Conservation (phyloP, 345 rosid species). For the Salix exigua region DNA sequence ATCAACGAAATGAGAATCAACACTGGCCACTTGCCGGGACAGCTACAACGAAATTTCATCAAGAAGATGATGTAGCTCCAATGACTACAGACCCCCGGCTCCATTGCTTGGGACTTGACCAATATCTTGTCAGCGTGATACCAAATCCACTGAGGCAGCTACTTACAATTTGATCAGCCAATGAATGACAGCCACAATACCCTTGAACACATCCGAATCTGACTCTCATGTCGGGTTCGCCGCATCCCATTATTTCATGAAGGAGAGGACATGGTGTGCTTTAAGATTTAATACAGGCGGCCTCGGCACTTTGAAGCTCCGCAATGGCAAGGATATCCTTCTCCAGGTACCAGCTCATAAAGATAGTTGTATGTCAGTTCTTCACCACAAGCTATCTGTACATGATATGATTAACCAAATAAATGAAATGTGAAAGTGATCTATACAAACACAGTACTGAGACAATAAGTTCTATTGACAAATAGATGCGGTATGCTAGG, state of each 20-base stretch:
- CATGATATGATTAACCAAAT: constrained; percentile 5
- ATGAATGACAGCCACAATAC: neutral
- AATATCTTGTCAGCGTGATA: neutral
- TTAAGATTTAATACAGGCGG: constrained; percentile 38
- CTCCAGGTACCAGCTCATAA: constrained; percentile 46
- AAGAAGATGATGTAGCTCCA: neutral
- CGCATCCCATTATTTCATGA: neutral
- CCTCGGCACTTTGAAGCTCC: constrained; percentile 66
- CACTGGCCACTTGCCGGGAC: neutral
- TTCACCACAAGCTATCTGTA: constrained; percentile 92
- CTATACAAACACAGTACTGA: neutral
- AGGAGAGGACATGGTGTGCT: neutral
- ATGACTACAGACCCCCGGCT: neutral
- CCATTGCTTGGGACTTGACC: neutral
- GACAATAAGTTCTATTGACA: neutral
- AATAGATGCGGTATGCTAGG: constrained; percentile 2
- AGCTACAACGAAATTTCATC: neutral
- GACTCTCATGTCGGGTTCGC: neutral
- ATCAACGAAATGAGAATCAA: constrained; percentile 2
- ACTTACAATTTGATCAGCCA: neutral
- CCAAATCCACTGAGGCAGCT: neutral
- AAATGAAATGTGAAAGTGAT: neutral
- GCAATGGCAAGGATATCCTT: constrained; percentile 68
- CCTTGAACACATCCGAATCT: neutral
- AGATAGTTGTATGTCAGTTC: constrained; percentile 72